phyloP scores from a whole-genome alignment of 192 early-diverging fungal species.

The Martensiomyces pterosporus region DNA sequence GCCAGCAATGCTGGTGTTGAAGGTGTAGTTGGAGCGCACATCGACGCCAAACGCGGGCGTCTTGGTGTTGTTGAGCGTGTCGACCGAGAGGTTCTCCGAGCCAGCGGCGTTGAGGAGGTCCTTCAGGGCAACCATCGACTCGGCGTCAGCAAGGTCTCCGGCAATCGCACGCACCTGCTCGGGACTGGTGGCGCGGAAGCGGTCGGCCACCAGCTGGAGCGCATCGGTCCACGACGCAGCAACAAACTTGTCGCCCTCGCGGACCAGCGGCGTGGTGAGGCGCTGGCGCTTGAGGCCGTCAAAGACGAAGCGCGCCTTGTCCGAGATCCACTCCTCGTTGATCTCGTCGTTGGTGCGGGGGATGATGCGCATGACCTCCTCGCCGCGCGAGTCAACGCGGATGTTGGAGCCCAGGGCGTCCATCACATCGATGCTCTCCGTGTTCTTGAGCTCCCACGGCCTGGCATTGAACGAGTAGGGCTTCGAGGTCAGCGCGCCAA shows the following conservation, averaged over 20 bases:
- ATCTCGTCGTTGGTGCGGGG: conserved; percentile 96
- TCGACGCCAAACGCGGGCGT: conserved; percentile 59
- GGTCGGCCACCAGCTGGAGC: conserved; percentile 64
- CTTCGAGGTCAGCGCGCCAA: conserved; percentile 95
- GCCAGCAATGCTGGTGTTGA: conserved; percentile 80
- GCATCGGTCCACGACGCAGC: conserved; percentile 85
- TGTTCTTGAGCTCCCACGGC: conserved; percentile 96
- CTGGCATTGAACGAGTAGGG: conserved; percentile 91
- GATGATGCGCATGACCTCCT: conserved; percentile 93
- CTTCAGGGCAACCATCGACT: conserved; percentile 90
- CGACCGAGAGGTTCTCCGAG: conserved; percentile 80
- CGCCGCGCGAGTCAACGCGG: conserved; percentile 90
- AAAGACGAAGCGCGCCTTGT: conserved; percentile 92
- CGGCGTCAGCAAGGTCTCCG: conserved; percentile 90
- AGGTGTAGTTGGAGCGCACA: conserved; percentile 84
- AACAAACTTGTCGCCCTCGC: conserved; percentile 77
- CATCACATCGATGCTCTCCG: conserved; percentile 91
- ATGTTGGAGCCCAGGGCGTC: conserved; percentile 96
- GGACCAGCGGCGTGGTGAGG: conserved; percentile 86
- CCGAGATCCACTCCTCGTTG: conserved; percentile 99
- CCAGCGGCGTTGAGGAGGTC: conserved; percentile 87
- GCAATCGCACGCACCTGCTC: conserved; percentile 78
- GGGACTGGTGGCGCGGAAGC: conserved; percentile 57
- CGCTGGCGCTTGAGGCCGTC: conserved; percentile 97
- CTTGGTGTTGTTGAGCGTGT: conserved; percentile 42